Evolutionary conservation across 805 yeast genomes (phyloP).

Genomic region (Saccharomycopsis amapae): DNA sequence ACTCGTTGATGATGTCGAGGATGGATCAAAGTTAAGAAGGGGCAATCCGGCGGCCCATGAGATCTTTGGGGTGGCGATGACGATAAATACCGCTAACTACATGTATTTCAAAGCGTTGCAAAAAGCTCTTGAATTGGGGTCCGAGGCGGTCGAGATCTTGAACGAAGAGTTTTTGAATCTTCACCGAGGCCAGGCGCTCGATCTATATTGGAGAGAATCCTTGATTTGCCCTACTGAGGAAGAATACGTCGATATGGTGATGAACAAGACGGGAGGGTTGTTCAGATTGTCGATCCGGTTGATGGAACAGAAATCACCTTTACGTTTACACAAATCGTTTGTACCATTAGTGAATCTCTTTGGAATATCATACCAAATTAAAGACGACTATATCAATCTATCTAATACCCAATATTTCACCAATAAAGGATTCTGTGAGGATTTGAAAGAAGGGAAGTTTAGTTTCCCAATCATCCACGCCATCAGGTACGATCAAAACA

Average conservation of each 20-base stretch:
- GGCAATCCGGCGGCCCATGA: conserved; percentile 77
- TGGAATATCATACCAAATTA: conserved; percentile 80
- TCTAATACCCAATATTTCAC: conserved; percentile 41
- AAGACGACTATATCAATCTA: conserved; percentile 78
- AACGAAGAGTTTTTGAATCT: conserved; percentile 71
- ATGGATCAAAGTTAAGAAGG: conserved; percentile 59
- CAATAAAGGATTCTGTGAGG: conserved; percentile 78
- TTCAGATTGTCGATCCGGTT: conserved; percentile 67
- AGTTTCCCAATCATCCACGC: conserved; percentile 81
- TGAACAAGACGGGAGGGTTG: conserved; percentile 84
- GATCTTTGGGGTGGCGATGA: conserved; percentile 68
- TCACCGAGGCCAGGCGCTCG: conserved; percentile 88
- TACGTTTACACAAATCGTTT: conserved; percentile 27
- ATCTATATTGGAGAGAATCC: conserved; percentile 80
- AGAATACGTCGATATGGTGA: conserved; percentile 73
- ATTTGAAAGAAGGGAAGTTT: conserved; percentile 81
- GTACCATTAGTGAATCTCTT: conserved; percentile 62
- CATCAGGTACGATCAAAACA: conserved; percentile 32
- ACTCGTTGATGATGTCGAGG: conserved; percentile 86
- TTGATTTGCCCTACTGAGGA: conserved; percentile 48
- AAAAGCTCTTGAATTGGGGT: conserved; percentile 33
- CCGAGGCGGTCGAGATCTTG: conserved; percentile 35
- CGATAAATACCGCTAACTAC: conserved; percentile 77
- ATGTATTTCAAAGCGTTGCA: conserved; percentile 71
- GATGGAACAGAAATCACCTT: conserved; percentile 34